Percentiles rank a stretch among this genome's conserved stretches.
These are phyloP conservation scores for Tolypocladium pustulatum DNA, from an alignment of 2,329 filamentous ascomycete genomes.

Conservation along the genomic window DNA sequence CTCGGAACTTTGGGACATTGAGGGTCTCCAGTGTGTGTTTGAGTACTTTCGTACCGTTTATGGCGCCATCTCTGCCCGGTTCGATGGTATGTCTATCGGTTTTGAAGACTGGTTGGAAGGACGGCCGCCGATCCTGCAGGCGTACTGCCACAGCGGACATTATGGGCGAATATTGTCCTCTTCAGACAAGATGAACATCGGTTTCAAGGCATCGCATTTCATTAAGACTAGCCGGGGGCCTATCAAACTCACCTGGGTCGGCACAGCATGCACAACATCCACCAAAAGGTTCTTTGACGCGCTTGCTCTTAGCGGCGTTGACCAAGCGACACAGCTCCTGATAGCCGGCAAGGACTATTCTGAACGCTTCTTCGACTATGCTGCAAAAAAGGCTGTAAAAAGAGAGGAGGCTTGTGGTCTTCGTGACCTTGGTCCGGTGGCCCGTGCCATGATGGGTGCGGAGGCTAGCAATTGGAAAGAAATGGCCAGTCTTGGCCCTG, in stretches of 20 bases:
- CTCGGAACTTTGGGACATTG: neutral
- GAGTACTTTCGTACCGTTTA: neutral
- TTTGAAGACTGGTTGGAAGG: too few species aligned
- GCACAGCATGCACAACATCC: too few species aligned
- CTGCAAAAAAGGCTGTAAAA: neutral
- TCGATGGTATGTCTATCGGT: neutral
- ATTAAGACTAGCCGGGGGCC: neutral
- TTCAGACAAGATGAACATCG: neutral
- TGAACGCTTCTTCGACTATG: neutral
- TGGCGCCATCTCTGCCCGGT: neutral
- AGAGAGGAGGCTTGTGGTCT: neutral
- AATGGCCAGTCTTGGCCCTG: neutral
- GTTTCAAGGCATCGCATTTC: neutral
- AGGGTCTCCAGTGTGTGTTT: neutral
- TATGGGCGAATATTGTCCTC: neutral
- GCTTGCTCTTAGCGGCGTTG: neutral
- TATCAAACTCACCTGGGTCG: neutral
- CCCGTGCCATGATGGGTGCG: neutral
- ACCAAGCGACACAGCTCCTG: neutral
- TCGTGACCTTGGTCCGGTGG: neutral
- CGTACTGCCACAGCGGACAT: neutral
- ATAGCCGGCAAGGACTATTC: neutral
- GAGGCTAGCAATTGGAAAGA: neutral
- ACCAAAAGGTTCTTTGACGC: neutral
- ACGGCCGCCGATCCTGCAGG: neutral